Base-by-base conservation (phyloP, 768 basidiomycete species). In the Lentinula guzmanii region DNA sequence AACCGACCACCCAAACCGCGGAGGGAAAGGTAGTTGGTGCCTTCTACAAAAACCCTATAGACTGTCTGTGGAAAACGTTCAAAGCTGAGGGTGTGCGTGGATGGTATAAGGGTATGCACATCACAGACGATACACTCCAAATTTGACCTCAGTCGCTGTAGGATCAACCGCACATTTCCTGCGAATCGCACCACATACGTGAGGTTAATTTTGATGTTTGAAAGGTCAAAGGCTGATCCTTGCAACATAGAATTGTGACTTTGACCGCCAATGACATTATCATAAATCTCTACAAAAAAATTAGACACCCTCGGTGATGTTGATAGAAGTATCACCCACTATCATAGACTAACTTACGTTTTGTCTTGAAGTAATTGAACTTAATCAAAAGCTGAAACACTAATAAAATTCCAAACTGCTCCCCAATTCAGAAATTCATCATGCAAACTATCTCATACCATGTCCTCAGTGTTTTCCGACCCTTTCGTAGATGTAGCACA, bases 21-120 rank as follows among this genome's bases (percentile, higher is more conserved):
- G 80, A 89, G 66, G 94, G 94, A 37, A 86, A 77, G 66, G 70
- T 83, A 33, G 82, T 85, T 64, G 95, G 94, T 11, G 77, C 85
- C 1, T 75, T 95, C 18, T 97, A 98, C 75, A 90, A 82, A 72
- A 95, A 90, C 69, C 95, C 95, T 3, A 87, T 98, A 67, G 95
- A 98, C 67, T 98, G 96, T 75, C 77, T 99, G 54, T 96, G 91
- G 92, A 98, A 97, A 79, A 99, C 97, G 0, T 82, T 92, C 65
- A 87, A 87, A 70, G 78, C 88, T 0, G 97, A 99, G 75, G 97
- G 97, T 35, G 74, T 94, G 9, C 78, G 84, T 24, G 97, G 93
- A n/a, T 92, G 90, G 90, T 99, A 99, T 77, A 98, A 98, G 79
- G 95, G 93, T 84, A 33, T 2, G 33, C 21, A 31, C 4, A 21